A percentile compares a stretch with the other conserved stretches of the same genome.
phyloP scores from a whole-genome alignment of 179 eudicot species.

The Pouteria campechiana region DNA sequence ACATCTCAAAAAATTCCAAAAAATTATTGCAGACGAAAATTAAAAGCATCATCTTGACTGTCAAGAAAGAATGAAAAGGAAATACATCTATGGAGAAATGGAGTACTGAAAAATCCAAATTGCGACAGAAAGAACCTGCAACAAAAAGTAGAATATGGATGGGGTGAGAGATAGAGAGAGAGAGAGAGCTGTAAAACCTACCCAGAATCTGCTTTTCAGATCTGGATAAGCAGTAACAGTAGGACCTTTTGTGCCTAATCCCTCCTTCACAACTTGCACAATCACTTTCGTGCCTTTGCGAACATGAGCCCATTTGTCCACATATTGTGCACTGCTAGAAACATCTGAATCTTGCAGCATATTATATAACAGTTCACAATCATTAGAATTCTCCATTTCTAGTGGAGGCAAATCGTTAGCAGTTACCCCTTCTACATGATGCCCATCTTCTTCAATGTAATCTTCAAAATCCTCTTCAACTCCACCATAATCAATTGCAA shows the following conservation, averaged over 20 bases:
- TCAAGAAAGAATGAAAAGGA: too few species aligned
- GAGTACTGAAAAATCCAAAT: too few species aligned
- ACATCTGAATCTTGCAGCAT: conserved; percentile 6
- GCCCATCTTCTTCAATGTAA: conserved; percentile 20
- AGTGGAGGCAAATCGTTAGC: background rate
- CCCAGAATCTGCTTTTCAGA: conserved; percentile 97
- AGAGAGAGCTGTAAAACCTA: conserved; percentile 11
- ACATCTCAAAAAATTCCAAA: too few species aligned
- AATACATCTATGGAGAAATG: too few species aligned
- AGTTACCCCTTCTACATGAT: conserved; percentile 9
- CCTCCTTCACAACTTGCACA: conserved; percentile 94
- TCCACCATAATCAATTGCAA: conserved; percentile 15
- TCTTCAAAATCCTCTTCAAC: conserved; percentile 13
- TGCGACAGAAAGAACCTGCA: background rate
- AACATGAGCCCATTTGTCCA: conserved; percentile 56
- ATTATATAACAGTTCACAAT: conserved; percentile 12
- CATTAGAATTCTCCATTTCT: background rate
- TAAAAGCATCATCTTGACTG: too few species aligned
- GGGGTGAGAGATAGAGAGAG: background rate
- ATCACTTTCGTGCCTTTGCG: conserved; percentile 80
- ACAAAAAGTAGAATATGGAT: background rate
- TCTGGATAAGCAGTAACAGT: conserved; percentile 81
- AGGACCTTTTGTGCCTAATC: conserved; percentile 83
- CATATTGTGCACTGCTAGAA: conserved; percentile 10
- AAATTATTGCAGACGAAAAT: too few species aligned